These are phyloP conservation scores for Phanerochaete sordida DNA, from an alignment of 768 basidiomycete genomes.

Conservation along the genomic window DNA sequence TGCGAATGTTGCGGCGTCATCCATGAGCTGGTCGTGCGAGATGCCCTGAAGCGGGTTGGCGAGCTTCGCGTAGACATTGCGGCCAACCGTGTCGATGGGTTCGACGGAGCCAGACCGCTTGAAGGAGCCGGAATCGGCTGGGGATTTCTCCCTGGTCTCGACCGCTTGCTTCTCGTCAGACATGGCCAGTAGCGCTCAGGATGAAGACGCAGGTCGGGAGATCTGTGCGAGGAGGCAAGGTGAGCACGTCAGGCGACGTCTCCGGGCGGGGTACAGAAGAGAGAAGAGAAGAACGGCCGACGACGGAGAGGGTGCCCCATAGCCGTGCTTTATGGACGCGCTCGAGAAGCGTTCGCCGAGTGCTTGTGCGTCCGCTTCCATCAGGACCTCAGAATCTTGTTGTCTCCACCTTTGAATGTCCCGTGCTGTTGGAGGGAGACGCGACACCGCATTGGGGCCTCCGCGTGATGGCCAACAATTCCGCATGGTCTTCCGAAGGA, in stretches of 20 bases:
- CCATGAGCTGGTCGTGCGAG: slow-evolving; percentile 53
- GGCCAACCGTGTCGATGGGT: slow-evolving; percentile 31
- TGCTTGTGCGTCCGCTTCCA: neutral
- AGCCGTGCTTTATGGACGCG: neutral
- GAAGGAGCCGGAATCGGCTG: neutral
- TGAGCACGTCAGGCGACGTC: neutral
- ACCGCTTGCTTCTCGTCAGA: neutral
- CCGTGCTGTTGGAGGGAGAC: neutral
- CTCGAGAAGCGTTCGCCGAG: neutral
- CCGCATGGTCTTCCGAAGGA: neutral
- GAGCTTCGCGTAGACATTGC: slow-evolving; percentile 43
- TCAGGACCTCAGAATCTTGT: neutral
- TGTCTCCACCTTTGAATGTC: neutral
- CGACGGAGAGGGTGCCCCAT: neutral
- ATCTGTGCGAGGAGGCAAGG: no score
- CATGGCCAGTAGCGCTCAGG: neutral
- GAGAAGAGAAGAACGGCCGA: neutral
- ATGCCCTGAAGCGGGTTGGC: slow-evolving; percentile 60
- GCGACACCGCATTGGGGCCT: neutral
- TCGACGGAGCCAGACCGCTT: slow-evolving; percentile 11
- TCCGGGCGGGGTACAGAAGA: neutral
- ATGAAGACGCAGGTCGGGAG: no score
- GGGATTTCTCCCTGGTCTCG: neutral
- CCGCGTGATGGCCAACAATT: neutral
- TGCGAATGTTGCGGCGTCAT: slow-evolving; percentile 60